Base-by-base conservation (phyloP, 345 rosid species). In the Lepidium aucheri region DNA sequence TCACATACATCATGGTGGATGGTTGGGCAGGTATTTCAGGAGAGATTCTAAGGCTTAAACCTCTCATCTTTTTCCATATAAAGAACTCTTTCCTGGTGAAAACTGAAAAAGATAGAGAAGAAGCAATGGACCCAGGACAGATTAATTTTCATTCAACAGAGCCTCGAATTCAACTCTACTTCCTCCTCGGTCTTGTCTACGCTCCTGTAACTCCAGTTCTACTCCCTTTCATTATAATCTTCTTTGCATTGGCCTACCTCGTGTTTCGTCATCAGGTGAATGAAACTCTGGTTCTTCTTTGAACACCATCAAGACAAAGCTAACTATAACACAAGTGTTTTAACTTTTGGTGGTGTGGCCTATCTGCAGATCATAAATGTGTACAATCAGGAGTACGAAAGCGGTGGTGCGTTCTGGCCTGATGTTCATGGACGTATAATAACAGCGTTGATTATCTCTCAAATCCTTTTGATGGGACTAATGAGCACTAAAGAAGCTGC, bases 1-100 rank as follows among this genome's bases (percentile, higher is more conserved):
- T 93, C 67, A 86, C 96, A 26, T 93, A 84, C 49, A 90, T 93
- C 63, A 93, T 90, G 98, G 96, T 94, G 18, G 99, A 94, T 50
- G 97, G 99, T 71, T 94, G 99, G 99, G 96, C 99, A 33, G 92
- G 97, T 24, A 69, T 94, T 42, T 97, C 99, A 24, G 95, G 62
- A 10, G 99, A 94, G 82, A 83, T 94, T 67, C 63, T 94, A 60
- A 88, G 83, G 91, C 58, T 90, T 78, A 86, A 94, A 77, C 80
- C 99, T 28, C 76, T 94, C 2, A 88, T 94, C 20, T 58, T 94
- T 58, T 94, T 63, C 78, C 99, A 94, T 85, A 60, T 94, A 76
- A 94, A 94, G 83, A 94, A 94, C 72, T 83, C 62, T 62, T 77
- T 94, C 65, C 80, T 94, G 83, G 99, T 90, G 80, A 94, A 88